A percentile compares a stretch with the other conserved stretches of the same genome.
These are phyloP conservation scores for Mycoemilia scoparia DNA, from an alignment of 192 early-diverging fungal species.

Conservation along the genomic window DNA sequence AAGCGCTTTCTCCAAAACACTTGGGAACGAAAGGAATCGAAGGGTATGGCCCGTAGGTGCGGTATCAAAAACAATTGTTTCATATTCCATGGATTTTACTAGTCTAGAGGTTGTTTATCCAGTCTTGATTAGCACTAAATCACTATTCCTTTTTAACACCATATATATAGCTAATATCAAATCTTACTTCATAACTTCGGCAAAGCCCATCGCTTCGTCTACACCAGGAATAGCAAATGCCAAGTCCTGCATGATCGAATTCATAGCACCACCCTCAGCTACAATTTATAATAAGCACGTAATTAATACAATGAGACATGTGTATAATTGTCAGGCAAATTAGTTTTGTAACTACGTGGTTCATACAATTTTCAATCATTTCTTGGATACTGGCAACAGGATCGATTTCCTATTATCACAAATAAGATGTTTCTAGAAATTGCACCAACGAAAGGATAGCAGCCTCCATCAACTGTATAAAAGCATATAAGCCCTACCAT, in stretches of 20 bases:
- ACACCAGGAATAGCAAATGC: conserved; percentile 99
- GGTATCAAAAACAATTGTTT: conserved; percentile 96
- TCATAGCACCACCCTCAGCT: conserved; percentile 53
- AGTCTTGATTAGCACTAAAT: conserved; percentile 15
- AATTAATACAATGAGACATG: not conserved
- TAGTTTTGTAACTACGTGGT: conserved; percentile 3
- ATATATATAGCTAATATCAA: too few species aligned
- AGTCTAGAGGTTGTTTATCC: too few species aligned
- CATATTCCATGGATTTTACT: conserved; percentile 98
- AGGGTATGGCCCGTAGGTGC: conserved; percentile 98
- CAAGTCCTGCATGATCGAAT: conserved; percentile 86
- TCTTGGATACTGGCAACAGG: conserved; percentile 94
- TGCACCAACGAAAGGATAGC: not conserved
- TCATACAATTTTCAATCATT: conserved; percentile 96
- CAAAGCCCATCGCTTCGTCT: conserved; percentile 99
- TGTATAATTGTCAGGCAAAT: not conserved
- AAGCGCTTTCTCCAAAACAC: conserved; percentile 91
- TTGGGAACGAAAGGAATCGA: conserved; percentile 95
- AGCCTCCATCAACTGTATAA: too few species aligned
- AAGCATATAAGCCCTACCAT: too few species aligned
- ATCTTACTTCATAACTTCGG: conserved; percentile 99
- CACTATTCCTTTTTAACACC: too few species aligned
- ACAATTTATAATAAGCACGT: too few species aligned
- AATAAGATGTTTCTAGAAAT: conserved; percentile 16
- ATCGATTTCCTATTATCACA: too few species aligned